Evolutionary conservation across 345 rosid species (phyloP), one percentile per base, ranked within the genome.

Genomic region (Pseudoturritis turrita): DNA sequence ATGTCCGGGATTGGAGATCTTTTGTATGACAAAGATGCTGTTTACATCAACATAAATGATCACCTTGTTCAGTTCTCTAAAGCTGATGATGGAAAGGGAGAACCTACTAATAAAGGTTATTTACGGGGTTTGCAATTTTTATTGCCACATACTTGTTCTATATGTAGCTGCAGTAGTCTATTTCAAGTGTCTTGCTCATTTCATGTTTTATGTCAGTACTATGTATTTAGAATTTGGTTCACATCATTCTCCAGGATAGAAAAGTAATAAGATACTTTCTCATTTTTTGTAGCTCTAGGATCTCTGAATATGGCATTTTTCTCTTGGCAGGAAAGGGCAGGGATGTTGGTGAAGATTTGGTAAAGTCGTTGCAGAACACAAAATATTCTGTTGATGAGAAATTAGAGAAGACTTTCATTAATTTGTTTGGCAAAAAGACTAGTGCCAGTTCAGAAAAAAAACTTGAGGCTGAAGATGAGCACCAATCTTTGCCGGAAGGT

Each of bases 1-100:
- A 91, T 95, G 99, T 89, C 97, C 33, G 96, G 99, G 53, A 82
- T 91, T 72, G 99, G 99, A 55, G 99, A 95, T 72, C 89, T 95
- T 62, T 66, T 91, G 47, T 95, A 91, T 79, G 97, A 95, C 77
- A 91, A 91, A 74, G 99, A 95, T 85, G 99, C 99, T 18, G 96
- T 95, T 78, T 95, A 91, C 83, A 91, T 91, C 79, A 84, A 89
- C 81, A 86, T 91, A 71, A 91, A 91, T 70, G 96, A 91, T 47
- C 96, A 89, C 70, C 78, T 89, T 70, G 96, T 95, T 72, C 97
- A 95, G 78, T 95, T 73, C 60, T 91, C 99, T 68, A 86, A 89
- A 71, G 78, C 74, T 65, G 93, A 91, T 45, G 76, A 81, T 57
- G 93, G 82, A 74, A 79, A 71, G 45, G 91, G 70, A 12, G 87